Conservation (phyloP, 768 basidiomycete species). For the Podaxis mareebaensis region DNA sequence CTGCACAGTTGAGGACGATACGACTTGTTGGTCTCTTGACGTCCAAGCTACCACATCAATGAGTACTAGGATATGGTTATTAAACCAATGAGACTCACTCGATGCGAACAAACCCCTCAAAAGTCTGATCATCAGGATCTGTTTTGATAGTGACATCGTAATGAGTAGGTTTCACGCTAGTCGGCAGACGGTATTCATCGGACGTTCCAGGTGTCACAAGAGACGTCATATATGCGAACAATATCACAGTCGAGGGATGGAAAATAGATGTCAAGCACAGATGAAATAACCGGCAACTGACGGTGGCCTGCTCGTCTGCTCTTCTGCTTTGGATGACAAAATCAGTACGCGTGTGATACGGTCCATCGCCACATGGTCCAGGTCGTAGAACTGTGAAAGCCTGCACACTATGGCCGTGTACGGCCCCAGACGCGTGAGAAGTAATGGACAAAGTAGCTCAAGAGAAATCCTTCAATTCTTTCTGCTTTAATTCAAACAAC, state of each 20-base stretch:
- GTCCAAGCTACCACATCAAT: slow-evolving; percentile 49
- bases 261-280: neutral
- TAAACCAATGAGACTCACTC: slow-evolving; percentile 41
- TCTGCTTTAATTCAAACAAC: neutral
- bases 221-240: slow-evolving; percentile 28
- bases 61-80: neutral
- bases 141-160: slow-evolving; percentile 81
- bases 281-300: slow-evolving; percentile 6
- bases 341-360: slow-evolving; percentile 11
- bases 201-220: slow-evolving; percentile 22
- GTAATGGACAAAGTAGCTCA: slow-evolving; percentile 2
- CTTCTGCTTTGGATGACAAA: slow-evolving; percentile 8
- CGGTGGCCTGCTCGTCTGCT: neutral
- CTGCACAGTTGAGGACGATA: slow-evolving; percentile 66
- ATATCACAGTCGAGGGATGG: neutral
- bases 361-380: slow-evolving; percentile 6
- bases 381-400: neutral
- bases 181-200: slow-evolving; percentile 62
- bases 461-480: neutral
- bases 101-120: slow-evolving; percentile 76
- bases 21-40: slow-evolving; percentile 59
- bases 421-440: slow-evolving; percentile 10
- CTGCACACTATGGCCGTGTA: slow-evolving; percentile 10
- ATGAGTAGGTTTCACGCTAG: slow-evolving; percentile 66
- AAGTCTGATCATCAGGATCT: slow-evolving; percentile 75